phyloP scores from a whole-genome alignment of 805 yeast genomes.

The Wickerhamiella brachini region DNA sequence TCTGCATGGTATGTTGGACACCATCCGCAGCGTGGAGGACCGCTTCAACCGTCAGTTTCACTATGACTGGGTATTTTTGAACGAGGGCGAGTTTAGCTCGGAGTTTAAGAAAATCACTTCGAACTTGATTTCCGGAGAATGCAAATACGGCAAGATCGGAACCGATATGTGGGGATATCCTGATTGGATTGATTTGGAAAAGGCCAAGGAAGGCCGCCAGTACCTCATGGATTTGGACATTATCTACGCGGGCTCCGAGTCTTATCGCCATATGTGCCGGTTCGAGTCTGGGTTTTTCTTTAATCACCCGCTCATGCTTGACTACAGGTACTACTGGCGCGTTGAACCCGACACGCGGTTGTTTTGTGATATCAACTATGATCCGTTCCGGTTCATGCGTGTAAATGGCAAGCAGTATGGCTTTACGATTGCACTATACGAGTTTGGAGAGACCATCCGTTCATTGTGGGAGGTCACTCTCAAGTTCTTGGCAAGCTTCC shows the following conservation, averaged over 20 bases:
- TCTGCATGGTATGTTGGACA: constrained; percentile 39
- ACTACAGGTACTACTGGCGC: constrained; percentile 58
- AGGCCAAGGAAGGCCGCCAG: constrained; percentile 33
- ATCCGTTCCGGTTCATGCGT: constrained; percentile 45
- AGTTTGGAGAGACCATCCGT: constrained; percentile 45
- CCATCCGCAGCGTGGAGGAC: constrained; percentile 50
- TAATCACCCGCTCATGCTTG: constrained; percentile 38
- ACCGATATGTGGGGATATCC: constrained; percentile 58
- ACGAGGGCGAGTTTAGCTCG: constrained; percentile 46
- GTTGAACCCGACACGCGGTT: constrained; percentile 54
- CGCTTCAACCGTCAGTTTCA: constrained; percentile 46
- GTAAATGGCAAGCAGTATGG: constrained; percentile 46
- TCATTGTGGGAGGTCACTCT: constrained; percentile 43
- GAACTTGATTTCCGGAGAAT: constrained; percentile 40
- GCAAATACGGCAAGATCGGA: constrained; percentile 49
- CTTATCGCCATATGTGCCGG: constrained; percentile 67
- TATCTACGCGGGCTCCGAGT: constrained; percentile 42
- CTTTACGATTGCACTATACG: constrained; percentile 50
- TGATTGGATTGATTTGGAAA: constrained; percentile 40
- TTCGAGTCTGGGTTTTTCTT: constrained; percentile 63
- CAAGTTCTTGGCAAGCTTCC: constrained; percentile 31
- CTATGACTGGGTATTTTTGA: constrained; percentile 68
- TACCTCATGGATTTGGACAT: constrained; percentile 31
- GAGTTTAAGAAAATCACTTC: constrained; percentile 38
- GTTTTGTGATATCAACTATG: constrained; percentile 48